Conservation (phyloP, 805 yeast species). For the Yarrowia sp. region DNA sequence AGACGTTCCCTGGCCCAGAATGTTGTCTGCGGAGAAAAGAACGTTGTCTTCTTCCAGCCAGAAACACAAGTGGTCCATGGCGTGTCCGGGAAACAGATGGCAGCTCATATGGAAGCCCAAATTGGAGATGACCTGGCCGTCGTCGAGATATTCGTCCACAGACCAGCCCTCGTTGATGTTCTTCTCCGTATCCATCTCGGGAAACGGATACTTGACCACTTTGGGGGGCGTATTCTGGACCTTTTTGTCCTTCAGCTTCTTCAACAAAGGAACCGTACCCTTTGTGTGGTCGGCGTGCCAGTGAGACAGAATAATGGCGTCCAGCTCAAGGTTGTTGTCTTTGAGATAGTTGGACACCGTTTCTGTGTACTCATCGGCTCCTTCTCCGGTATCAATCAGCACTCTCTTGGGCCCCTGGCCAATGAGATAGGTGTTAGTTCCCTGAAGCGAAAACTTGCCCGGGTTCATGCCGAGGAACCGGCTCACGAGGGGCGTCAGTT, state of each 20-base stretch:
- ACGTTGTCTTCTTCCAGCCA: slow-evolving; percentile 50
- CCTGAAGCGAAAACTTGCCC: slow-evolving; percentile 52
- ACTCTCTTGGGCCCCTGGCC: slow-evolving; percentile 49
- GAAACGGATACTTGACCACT: slow-evolving; percentile 37
- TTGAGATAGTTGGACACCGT: slow-evolving; percentile 45
- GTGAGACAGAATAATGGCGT: slow-evolving; percentile 49
- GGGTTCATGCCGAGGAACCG: slow-evolving; percentile 52
- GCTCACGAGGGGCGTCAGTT: slow-evolving; percentile 49
- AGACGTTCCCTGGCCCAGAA: slow-evolving; percentile 52
- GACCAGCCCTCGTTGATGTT: slow-evolving; percentile 35
- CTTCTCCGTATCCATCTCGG: slow-evolving; percentile 34
- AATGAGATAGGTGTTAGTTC: slow-evolving; percentile 52
- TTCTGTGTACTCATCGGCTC: slow-evolving; percentile 46
- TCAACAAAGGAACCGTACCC: slow-evolving; percentile 31
- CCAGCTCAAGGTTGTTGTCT: slow-evolving; percentile 43
- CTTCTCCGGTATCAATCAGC: slow-evolving; percentile 52
- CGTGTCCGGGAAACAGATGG: slow-evolving; percentile 51
- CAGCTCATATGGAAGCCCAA: slow-evolving; percentile 48
- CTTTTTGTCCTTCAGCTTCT: slow-evolving; percentile 28
- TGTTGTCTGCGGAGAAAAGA: slow-evolving; percentile 51
- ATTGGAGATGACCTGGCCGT: slow-evolving; percentile 45
- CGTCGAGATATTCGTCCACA: slow-evolving; percentile 42
- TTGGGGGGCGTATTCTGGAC: slow-evolving; percentile 26
- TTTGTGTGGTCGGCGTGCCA: slow-evolving; percentile 52
- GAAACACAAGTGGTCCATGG: slow-evolving; percentile 51